Conservation (phyloP, 306 rosid genomes). For the Amphicarpaea edgeworthii region DNA sequence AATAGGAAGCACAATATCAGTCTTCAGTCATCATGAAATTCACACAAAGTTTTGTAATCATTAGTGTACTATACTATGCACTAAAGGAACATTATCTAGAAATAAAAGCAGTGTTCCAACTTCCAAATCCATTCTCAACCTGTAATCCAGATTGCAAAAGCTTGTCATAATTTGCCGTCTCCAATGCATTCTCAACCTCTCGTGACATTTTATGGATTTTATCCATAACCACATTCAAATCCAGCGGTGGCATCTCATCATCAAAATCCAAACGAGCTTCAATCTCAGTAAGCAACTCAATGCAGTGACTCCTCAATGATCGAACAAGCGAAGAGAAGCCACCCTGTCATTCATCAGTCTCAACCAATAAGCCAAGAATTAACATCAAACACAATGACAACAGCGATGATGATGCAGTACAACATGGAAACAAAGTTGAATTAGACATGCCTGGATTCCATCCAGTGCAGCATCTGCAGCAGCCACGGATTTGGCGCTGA, state of each 20-base stretch:
- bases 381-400: no score
- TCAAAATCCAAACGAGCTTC: conserved; percentile 97
- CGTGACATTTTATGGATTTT: conserved; percentile 69
- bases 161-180: conserved; percentile 91
- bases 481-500: conserved; percentile 79
- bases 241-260: conserved; percentile 94
- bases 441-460: conserved; percentile 79
- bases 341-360: conserved; percentile 69
- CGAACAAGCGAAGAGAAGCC: conserved; percentile 88
- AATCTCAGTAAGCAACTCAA: conserved; percentile 92
- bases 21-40: conserved; percentile 14
- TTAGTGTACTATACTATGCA: neutral
- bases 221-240: conserved; percentile 61
- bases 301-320: conserved; percentile 75
- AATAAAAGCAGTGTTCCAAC: conserved; percentile 24
- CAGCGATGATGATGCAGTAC: no score
- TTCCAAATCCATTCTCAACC: no score
- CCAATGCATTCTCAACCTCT: conserved; percentile 84
- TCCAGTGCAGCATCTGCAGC: conserved; percentile 97
- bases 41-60: neutral
- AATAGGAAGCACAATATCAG: conserved; percentile 31
- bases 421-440: conserved; percentile 1
- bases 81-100: neutral
- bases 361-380: conserved; percentile 30
- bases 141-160: conserved; percentile 98